Percentiles rank a stretch among this genome's conserved stretches.
These are phyloP conservation scores for Gyrodon lividus DNA, from an alignment of 768 basidiomycete species.

Conservation along the genomic window DNA sequence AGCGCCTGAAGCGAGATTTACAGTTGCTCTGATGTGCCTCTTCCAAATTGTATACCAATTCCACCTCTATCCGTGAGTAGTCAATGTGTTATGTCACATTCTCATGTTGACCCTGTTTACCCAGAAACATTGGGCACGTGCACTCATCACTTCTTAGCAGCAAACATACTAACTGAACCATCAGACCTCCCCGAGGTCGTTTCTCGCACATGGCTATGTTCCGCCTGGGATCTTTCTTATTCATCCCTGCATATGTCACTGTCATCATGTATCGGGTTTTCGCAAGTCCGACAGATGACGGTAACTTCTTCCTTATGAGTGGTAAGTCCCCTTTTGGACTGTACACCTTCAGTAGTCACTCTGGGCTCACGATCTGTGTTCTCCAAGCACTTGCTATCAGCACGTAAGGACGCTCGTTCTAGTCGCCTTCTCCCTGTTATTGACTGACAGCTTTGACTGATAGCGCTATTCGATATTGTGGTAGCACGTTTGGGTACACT, in stretches of 20 bases:
- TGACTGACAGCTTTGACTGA: neutral
- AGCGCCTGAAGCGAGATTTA: constrained; percentile 1
- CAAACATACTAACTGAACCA: constrained; percentile 8
- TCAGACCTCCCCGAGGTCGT: constrained; percentile 74
- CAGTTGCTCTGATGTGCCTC: constrained; percentile 92
- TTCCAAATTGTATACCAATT: constrained; percentile 92
- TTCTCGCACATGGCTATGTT: constrained; percentile 90
- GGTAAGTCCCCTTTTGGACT: constrained; percentile 43
- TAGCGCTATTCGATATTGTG: constrained; percentile 87
- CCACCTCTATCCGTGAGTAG: constrained; percentile 80
- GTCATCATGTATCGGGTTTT: constrained; percentile 73
- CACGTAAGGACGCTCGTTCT: constrained; percentile 56
- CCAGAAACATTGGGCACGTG: constrained; percentile 64
- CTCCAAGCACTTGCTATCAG: constrained; percentile 64
- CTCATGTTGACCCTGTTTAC: neutral
- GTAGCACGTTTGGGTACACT: constrained; percentile 87
- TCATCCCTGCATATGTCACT: constrained; percentile 86
- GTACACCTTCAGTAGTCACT: constrained; percentile 7
- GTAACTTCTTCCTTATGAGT: constrained; percentile 78
- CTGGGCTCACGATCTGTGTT: constrained; percentile 6
- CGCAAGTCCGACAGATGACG: constrained; percentile 66
- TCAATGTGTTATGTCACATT: neutral
- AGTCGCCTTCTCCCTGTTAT: neutral
- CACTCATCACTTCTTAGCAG: neutral
- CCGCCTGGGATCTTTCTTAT: constrained; percentile 80